These are phyloP conservation scores for Cenchrus americanus DNA, from an alignment of 176 grass and related monocot genomes.

Conservation along the genomic window DNA sequence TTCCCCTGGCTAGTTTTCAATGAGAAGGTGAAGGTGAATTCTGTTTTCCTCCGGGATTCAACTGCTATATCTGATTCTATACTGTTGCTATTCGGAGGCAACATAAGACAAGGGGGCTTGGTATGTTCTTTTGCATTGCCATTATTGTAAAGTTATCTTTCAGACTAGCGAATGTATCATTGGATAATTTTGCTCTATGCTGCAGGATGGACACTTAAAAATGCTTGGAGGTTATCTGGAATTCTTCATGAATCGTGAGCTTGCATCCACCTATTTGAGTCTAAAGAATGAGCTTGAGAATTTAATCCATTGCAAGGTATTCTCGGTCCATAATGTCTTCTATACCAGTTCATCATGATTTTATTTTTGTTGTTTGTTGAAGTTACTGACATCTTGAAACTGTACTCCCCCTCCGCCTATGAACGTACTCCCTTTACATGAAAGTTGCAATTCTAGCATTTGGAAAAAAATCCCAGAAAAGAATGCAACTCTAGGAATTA, in stretches of 20 bases:
- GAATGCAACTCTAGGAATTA: no score
- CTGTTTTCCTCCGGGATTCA: constrained; percentile 94
- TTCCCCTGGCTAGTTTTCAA: constrained; percentile 99
- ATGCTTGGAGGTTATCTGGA: constrained; percentile 98
- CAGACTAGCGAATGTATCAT: not conserved
- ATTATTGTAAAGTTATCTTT: constrained; percentile 4
- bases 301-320: constrained; percentile 84
- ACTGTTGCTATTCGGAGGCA: constrained; percentile 86
- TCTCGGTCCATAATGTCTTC: not conserved
- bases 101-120: constrained; percentile 72
- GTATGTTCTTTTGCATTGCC: constrained; percentile 54
- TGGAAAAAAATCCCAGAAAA: no score
- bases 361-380: constrained; percentile 7
- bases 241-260: constrained; percentile 92
- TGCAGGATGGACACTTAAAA: constrained; percentile 94
- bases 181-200: constrained; percentile 25
- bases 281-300: constrained; percentile 86
- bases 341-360: not conserved
- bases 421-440: no score
- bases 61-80: constrained; percentile 91
- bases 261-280: constrained; percentile 81
- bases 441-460: no score
- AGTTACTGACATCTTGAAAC: not conserved
- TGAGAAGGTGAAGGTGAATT: constrained; percentile 98
- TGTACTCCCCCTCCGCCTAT: not conserved